Base-by-base conservation (phyloP, 2,329 filamentous ascomycete genomes). In the Huntiella decipiens region DNA sequence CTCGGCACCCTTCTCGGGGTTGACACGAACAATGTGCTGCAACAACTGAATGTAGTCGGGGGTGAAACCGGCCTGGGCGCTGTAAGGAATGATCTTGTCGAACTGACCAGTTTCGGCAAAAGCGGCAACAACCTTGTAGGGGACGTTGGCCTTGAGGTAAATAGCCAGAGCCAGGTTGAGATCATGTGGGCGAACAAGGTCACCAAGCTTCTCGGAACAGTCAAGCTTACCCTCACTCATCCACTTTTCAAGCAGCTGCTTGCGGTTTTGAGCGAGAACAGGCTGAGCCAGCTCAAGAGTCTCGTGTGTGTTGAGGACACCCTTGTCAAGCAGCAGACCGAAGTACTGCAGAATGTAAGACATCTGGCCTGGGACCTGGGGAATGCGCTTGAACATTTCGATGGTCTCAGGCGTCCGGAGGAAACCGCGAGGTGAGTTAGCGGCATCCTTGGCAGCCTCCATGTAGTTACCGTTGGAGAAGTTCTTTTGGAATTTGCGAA, bases 171-270 rank as follows among this genome's bases (percentile, higher is more conserved):
- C 91, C 58, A 96, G 72, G 59, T 80, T 79, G 56, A 93, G 70
- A 58, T 98, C 91, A 56, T 95, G 85, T 15, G 82, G 73, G 41
- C 91, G 82, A 43, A 96, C 82, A 56, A 94, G 76, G 60, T 98
- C 92, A 66, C 91, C 91, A 43, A 98, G 75, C 62, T 95, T 84
- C 66, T 98, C 91, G 0, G 91, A 96, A 64, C 82, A 87, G 60
- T 92, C 84, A 38, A 98, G 73, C 69, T 98, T 98, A 63, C 85
- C 82, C 65, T 96, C 91, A 58, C 81, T 81, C 61, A 96, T 74
- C 92, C 92, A 98, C 65, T 98, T 98, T 65, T 96, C 91, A 22
- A 98, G 73, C 19, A 98, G 68, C 58, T 96, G 85, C 66, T 95
- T 96, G 53, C 91, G 78, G 61, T 87, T 91, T 63, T 98, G 91